Base-by-base conservation (phyloP, 495 filamentous ascomycete genomes). In the Mytilinidion resinicola region DNA sequence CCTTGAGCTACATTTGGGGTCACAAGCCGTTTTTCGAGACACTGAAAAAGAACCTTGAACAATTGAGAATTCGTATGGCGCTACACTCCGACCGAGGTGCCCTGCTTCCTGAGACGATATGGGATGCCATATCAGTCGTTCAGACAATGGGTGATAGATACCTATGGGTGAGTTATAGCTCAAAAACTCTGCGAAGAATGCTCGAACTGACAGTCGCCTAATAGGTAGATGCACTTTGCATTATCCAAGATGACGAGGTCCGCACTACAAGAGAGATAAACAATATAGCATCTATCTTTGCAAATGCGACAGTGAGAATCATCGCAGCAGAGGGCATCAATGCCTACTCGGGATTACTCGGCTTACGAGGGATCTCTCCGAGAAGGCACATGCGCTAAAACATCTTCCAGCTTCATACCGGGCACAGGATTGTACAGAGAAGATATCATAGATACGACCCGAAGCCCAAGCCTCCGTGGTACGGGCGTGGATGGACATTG, bases 401-500 rank as follows among this genome's bases (percentile, higher is more conserved):
- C 3, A 50, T 19, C 46, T 25, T 15, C 25, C 46, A 50, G 25
- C 14, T 50, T 52, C 49, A 52, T 52, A 30, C 15, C 37, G 25
- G 39, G 53, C n/a, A 17, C 15, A 30, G 25, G 38, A 34, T 53
- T 12, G 33, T 35, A 19, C n/a, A 21, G 12, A 25, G 25, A 15
- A 50, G 25, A 14, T 19, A 15, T 4, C 20, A 15, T 2, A 21
- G 37, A 37, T 1, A 4, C 1, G 21, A 36, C 14, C 38, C 7
- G 12, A 6, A 39, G 1, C 49, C 39, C 43, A 14, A 33, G 2
- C 37, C 33, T 6, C n/a, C 7, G 1, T 41, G 55, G 39, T 58
- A 38, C 51, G 30, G 47, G 35, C 64, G 70, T 9, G 70, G 59
- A 6, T 72, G 70, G 70, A 70, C 68, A 14, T 70, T 62, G 37